These are phyloP conservation scores for Eimeria maxima DNA, from an alignment of 169 alveolate species.

Conservation along the genomic window DNA sequence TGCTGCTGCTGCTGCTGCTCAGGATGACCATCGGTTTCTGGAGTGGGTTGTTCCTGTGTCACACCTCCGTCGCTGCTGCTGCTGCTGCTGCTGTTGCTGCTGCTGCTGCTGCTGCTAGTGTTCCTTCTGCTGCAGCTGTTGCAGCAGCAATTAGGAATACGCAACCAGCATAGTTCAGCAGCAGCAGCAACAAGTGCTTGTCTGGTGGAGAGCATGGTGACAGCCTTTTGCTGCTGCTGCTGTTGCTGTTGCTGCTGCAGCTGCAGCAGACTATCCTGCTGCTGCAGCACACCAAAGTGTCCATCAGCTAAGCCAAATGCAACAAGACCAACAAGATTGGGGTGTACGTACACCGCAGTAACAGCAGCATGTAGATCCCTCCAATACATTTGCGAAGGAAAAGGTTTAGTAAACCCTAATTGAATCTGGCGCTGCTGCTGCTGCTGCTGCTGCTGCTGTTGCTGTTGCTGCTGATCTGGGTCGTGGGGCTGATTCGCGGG, in stretches of 20 bases:
- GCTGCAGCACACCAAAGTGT: constrained; percentile 66
- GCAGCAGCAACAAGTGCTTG: constrained; percentile 29
- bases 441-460: constrained; percentile 51
- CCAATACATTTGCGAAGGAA: constrained; percentile 47
- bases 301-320: constrained; percentile 80
- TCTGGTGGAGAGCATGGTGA: constrained; percentile 13
- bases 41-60: background rate
- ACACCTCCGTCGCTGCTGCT: background rate
- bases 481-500: background rate
- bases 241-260: constrained; percentile 43
- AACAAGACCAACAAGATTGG: constrained; percentile 2
- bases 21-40: background rate
- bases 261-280: background rate
- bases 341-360: constrained; percentile 58
- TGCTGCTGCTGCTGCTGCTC: constrained; percentile 54
- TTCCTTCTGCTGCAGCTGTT: constrained; percentile 28
- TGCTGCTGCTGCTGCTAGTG: background rate
- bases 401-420: background rate
- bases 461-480: constrained; percentile 11
- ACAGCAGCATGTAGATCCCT: constrained; percentile 69
- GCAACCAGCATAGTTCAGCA: constrained; percentile 22
- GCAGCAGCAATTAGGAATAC: constrained; percentile 4
- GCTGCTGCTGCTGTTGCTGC: background rate
- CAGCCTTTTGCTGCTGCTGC: constrained; percentile 36
- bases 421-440: background rate